These are phyloP conservation scores for Fomitiporia mediterranea DNA, from an alignment of 1,284 basidiomycete genomes.

Conservation along the genomic window DNA sequence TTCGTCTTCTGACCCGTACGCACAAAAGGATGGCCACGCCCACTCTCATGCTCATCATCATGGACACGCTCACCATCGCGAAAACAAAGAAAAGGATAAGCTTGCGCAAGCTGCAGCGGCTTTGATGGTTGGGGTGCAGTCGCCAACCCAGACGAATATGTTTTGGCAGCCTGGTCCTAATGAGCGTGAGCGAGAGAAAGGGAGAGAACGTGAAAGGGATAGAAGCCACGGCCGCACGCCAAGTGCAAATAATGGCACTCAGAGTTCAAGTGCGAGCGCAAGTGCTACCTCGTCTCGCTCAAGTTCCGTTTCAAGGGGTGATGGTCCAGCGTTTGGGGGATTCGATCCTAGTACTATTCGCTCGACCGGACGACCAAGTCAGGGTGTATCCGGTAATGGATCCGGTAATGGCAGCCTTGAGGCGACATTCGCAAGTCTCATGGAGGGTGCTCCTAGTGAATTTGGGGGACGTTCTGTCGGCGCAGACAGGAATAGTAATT, in stretches of 20 bases:
- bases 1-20: constrained; percentile 11
- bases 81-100: constrained; percentile 14
- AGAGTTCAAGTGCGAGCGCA: constrained; percentile 12
- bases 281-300: constrained; percentile 17
- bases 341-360: constrained; percentile 19
- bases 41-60: constrained; percentile 1
- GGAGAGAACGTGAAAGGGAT: constrained; percentile 12
- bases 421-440: constrained; percentile 14
- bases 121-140: constrained; percentile 5
- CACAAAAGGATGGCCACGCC: constrained; percentile 4
- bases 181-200: constrained; percentile 10
- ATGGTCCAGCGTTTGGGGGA: background rate
- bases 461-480: background rate
- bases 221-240: constrained; percentile 13
- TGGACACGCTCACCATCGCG: background rate
- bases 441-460: constrained; percentile 7
- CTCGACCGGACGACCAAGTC: background rate
- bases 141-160: constrained; percentile 16
- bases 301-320: constrained; percentile 14
- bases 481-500: background rate
- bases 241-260: constrained; percentile 13
- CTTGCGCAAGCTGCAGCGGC: constrained; percentile 5
- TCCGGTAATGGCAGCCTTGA: background rate
- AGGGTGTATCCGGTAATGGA: background rate
- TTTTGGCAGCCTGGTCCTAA: constrained; percentile 17